Conservation (phyloP, 2,329 filamentous ascomycete species). For the Fusarium guadeloupense region DNA sequence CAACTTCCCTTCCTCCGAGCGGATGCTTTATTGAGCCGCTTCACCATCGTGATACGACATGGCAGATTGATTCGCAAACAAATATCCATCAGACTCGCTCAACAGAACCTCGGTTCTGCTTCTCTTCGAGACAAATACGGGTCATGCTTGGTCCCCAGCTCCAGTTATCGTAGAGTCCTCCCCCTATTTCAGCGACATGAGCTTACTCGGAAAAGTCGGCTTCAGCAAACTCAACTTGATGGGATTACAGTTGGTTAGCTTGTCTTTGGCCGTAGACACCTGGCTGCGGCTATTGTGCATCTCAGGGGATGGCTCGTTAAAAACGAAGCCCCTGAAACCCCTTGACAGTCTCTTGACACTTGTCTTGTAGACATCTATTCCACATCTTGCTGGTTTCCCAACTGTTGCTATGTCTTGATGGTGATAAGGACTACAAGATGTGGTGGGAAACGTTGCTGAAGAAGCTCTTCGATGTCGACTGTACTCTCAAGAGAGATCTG, state of each 20-base stretch:
- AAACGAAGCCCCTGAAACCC: neutral
- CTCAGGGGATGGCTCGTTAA: neutral
- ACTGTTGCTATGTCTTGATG: neutral
- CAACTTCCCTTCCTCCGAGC: constrained; percentile 38
- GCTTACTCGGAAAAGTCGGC: neutral
- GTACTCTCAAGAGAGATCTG: too few species aligned
- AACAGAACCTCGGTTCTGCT: constrained; percentile 31
- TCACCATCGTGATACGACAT: constrained; percentile 16
- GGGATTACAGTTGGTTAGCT: neutral
- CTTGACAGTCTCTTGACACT: neutral
- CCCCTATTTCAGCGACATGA: neutral
- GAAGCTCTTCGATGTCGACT: neutral
- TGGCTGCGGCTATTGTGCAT: neutral
- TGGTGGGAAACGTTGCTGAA: neutral
- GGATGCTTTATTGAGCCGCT: constrained; percentile 5
- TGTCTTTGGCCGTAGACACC: neutral
- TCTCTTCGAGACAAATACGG: neutral
- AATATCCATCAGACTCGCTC: neutral
- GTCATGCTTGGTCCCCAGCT: neutral
- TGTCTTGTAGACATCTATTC: neutral
- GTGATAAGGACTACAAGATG: neutral
- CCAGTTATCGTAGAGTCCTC: neutral
- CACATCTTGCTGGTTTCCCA: neutral
- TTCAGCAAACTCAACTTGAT: neutral
- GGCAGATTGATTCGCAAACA: constrained; percentile 8